phyloP scores from a whole-genome alignment of 2,329 filamentous ascomycete species.

The Dactylonectria estremocensis region DNA sequence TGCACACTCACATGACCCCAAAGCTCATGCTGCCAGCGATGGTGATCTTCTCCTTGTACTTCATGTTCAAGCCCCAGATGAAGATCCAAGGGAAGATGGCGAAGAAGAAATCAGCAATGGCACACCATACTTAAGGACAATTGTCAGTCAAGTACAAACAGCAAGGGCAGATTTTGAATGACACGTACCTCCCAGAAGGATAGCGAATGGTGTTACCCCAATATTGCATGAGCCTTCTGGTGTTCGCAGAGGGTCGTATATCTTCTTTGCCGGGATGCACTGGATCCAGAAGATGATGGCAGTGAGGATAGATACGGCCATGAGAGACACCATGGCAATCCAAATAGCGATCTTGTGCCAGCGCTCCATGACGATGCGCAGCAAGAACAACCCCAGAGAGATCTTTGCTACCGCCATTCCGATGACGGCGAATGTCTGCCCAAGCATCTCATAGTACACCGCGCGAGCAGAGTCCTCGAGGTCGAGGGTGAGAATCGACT shows the following conservation, averaged over 20 bases:
- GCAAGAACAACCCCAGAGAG: slow-evolving; percentile 56
- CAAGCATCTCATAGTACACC: slow-evolving; percentile 50
- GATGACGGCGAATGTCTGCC: slow-evolving; percentile 54
- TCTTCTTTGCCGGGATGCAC: slow-evolving; percentile 33
- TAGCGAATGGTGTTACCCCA: slow-evolving; percentile 27
- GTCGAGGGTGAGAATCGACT: slow-evolving; percentile 36
- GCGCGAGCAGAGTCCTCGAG: slow-evolving; percentile 44
- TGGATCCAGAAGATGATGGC: slow-evolving; percentile 29
- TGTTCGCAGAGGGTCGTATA: slow-evolving; percentile 24
- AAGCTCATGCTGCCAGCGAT: slow-evolving; percentile 59
- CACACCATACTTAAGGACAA: slow-evolving; percentile 31
- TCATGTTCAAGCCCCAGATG: slow-evolving; percentile 61
- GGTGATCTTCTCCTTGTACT: slow-evolving; percentile 58
- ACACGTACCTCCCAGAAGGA: slow-evolving; percentile 32
- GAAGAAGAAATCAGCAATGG: slow-evolving; percentile 56
- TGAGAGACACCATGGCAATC: slow-evolving; percentile 42
- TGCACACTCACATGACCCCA: slow-evolving; percentile 54
- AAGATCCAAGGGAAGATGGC: slow-evolving; percentile 60
- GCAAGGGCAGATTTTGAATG: neutral
- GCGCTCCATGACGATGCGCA: slow-evolving; percentile 51
- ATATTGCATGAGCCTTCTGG: slow-evolving; percentile 23
- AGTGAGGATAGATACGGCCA: slow-evolving; percentile 20
- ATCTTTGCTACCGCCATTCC: slow-evolving; percentile 57
- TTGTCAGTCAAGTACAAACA: neutral
- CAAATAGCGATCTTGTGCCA: slow-evolving; percentile 55